phyloP scores from a whole-genome alignment of 768 basidiomycete species.

The Tephrocybe sp. region DNA sequence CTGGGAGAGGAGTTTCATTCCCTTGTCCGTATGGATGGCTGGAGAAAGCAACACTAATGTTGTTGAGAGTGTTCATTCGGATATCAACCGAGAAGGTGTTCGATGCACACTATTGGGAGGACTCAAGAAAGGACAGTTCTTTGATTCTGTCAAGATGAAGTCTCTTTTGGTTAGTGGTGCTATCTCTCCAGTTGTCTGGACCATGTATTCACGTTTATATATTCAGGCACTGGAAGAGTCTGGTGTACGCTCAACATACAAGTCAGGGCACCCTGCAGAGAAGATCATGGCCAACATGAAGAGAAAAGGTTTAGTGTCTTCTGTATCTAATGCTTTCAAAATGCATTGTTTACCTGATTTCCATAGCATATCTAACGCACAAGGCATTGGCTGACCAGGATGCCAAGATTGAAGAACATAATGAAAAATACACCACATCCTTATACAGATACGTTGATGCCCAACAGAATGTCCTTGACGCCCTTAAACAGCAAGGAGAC shows the following conservation, averaged over 20 bases:
- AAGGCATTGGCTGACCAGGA: not conserved
- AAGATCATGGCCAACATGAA: conserved; percentile 14
- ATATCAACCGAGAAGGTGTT: conserved; percentile 19
- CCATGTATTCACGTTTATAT: no score
- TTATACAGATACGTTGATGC: no score
- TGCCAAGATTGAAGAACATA: no score
- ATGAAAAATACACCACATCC: not conserved
- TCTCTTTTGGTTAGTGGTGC: no score
- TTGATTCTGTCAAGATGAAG: no score
- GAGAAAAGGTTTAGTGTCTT: conserved; percentile 4
- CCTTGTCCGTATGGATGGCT: conserved; percentile 16
- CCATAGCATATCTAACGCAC: no score
- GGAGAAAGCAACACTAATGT: conserved; percentile 14
- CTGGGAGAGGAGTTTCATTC: conserved; percentile 20
- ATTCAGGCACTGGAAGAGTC: conserved; percentile 8
- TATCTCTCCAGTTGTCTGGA: no score
- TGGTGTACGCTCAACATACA: conserved; percentile 3
- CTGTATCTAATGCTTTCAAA: no score
- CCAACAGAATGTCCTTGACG: no score
- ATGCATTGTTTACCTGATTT: no score
- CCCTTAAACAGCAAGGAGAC: no score
- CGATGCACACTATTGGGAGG: conserved; percentile 17
- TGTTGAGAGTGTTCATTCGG: conserved; percentile 15
- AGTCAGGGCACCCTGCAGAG: conserved; percentile 12
- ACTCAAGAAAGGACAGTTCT: conserved; percentile 11